Percentiles rank a stretch among this genome's conserved stretches.
phyloP scores from a whole-genome alignment of 1,139 yeast species.

The Hansenula lynferdii region DNA sequence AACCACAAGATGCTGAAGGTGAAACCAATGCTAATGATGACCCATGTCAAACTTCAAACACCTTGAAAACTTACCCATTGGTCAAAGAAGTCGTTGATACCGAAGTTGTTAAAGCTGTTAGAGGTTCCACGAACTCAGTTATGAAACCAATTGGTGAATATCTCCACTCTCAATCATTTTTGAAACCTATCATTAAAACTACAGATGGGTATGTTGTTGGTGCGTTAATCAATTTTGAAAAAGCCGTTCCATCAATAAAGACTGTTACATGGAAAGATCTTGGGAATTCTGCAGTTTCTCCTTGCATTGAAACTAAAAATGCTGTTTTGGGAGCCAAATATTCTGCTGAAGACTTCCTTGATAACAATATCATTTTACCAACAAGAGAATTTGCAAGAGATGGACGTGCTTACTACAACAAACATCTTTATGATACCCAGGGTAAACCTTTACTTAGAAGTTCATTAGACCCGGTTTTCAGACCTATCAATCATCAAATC shows the following conservation, averaged over 20 bases:
- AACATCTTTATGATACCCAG: conserved; percentile 43
- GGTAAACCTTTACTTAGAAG: conserved; percentile 61
- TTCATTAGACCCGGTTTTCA: conserved; percentile 56
- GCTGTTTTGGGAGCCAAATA: conserved; percentile 25
- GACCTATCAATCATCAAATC: conserved; percentile 53
- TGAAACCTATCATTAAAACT: conserved; percentile 30
- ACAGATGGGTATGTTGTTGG: conserved; percentile 29
- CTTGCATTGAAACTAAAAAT: conserved; percentile 23
- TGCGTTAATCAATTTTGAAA: conserved; percentile 28
- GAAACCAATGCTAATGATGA: no score
- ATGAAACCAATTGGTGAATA: conserved; percentile 27
- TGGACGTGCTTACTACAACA: conserved; percentile 37
- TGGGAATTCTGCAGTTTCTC: conserved; percentile 24
- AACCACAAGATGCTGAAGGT: not conserved
- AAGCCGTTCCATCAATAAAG: conserved; percentile 27
- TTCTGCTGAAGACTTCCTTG: conserved; percentile 20
- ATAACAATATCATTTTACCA: conserved; percentile 37
- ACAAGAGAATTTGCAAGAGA: conserved; percentile 34
- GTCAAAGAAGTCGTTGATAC: conserved; percentile 35
- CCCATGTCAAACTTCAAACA: conserved; percentile 1
- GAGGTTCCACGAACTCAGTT: conserved; percentile 38
- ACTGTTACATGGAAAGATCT: conserved; percentile 27
- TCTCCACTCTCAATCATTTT: conserved; percentile 24
- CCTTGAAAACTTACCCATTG: conserved; percentile 33
- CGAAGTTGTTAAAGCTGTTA: conserved; percentile 32